Evolutionary conservation across 2,329 filamentous ascomycete genomes (phyloP), one percentile per base, ranked within the genome.

Genomic region (Cyphellophora attinorum): DNA sequence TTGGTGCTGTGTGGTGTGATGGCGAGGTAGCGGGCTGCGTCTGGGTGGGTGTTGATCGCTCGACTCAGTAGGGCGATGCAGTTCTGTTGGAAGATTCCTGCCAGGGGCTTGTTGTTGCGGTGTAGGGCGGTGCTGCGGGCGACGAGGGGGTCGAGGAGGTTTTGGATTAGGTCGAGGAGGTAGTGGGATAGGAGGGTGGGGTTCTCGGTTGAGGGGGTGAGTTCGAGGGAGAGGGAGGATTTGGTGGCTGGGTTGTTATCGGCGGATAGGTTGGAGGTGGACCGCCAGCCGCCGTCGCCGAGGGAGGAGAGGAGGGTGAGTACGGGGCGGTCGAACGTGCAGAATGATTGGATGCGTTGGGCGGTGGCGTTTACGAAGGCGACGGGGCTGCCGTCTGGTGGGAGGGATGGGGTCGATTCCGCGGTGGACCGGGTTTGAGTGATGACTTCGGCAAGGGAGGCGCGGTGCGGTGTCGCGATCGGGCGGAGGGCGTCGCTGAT

Each of bases 31-130:
- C 74, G 68, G 4, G 70, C 69, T 4, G 98, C 72, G 29, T 93
- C 86, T 1, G 85, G 50, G 37, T 50, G 93, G 31, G 78, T 76
- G 32, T 78, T 75, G 37, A 95, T 85, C 62, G 82, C 82, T 38
- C 86, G 81, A 50, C 93, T 85, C 33, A 95, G 72, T 31, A 94
- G 75, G 39, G 80, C 75, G 39, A 93, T 74, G 44, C 79, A 85
- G 60, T 98, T 98, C 31, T 85, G 85, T 34, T 96, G 64, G 56
- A 96, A 95, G 12, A 95, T 85, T 16, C 88, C 91, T 32, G 86
- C 73, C 3, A 84, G 66, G 15, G 79, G 77, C 57, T 86, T 91
- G 40, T 74, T 76, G n/a, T n/a, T n/a, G 52, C 88, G 86, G 38
- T 91, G 73, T 28, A 91, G 57, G 6, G 71, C 54, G 18, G 80